A percentile compares a stretch with the other conserved stretches of the same genome.
Conservation (phyloP, 306 rosid genomes). For the Medicago lupulina region DNA sequence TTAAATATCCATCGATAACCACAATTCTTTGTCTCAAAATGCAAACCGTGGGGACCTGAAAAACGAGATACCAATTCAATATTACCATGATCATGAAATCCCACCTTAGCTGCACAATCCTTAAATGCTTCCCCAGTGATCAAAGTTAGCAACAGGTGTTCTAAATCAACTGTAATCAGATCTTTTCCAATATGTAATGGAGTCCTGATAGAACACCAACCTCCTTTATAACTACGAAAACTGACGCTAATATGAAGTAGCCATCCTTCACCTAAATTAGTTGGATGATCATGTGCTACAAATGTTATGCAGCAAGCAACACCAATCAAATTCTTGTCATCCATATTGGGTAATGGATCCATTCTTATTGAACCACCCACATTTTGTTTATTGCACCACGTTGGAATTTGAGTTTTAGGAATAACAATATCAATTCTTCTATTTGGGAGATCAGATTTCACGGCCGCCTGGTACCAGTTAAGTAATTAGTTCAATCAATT, state of each 20-base stretch:
- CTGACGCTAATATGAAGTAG: no score
- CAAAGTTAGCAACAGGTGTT: not conserved
- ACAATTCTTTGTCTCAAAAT: not conserved
- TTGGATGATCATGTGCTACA: constrained; percentile 3
- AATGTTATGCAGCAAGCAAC: not conserved
- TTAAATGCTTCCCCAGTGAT: not conserved
- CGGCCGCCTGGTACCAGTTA: not conserved
- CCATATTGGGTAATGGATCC: not conserved
- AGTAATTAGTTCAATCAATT: no score
- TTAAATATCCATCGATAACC: not conserved
- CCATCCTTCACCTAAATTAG: no score
- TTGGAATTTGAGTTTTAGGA: no score
- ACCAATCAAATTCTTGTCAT: not conserved
- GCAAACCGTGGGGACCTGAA: not conserved
- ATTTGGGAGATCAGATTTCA: not conserved
- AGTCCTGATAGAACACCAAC: no score
- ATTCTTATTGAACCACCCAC: not conserved
- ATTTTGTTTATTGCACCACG: no score
- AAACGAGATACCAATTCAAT: not conserved
- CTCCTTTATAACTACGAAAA: no score
- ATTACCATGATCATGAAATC: not conserved
- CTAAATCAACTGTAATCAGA: not conserved
- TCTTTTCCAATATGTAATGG: not conserved
- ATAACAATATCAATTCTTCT: no score
- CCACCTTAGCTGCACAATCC: no score